phyloP scores from a whole-genome alignment of 169 alveolate species.

The Sarcocystis neurona region DNA sequence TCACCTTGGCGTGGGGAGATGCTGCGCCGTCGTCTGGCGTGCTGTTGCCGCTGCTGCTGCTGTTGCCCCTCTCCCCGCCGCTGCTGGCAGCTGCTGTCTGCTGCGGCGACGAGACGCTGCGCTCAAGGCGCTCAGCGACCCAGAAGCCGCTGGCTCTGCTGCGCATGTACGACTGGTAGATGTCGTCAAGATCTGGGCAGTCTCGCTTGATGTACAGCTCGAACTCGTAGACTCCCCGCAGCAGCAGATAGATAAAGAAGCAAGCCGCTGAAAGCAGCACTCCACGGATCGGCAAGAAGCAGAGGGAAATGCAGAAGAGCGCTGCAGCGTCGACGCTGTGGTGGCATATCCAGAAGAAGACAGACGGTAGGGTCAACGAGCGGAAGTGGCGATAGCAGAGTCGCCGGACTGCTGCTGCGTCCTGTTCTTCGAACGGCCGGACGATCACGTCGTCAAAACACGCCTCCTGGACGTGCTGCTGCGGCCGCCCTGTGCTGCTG shows the following conservation, averaged over 20 bases:
- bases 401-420: neutral
- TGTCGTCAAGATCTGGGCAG: neutral
- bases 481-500: neutral
- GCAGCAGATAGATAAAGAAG: constrained; percentile 1
- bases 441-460: neutral
- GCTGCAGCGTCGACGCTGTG: neutral
- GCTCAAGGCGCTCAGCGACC: constrained; percentile 6
- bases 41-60: no score
- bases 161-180: neutral
- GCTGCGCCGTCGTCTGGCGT: no score
- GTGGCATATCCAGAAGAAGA: constrained; percentile 10
- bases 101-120: neutral
- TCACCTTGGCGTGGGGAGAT: no score
- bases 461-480: neutral
- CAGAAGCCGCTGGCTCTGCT: constrained; percentile 24
- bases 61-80: neutral
- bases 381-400: constrained; percentile 7
- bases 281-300: neutral
- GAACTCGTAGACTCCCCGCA: constrained; percentile 15
- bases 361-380: neutral
- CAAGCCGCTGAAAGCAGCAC: neutral
- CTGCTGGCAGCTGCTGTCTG: neutral
- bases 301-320: neutral
- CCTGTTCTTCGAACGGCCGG: neutral
- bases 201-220: neutral